phyloP scores from a whole-genome alignment of 2,329 filamentous ascomycete genomes.

The Raffaelea arxii region DNA sequence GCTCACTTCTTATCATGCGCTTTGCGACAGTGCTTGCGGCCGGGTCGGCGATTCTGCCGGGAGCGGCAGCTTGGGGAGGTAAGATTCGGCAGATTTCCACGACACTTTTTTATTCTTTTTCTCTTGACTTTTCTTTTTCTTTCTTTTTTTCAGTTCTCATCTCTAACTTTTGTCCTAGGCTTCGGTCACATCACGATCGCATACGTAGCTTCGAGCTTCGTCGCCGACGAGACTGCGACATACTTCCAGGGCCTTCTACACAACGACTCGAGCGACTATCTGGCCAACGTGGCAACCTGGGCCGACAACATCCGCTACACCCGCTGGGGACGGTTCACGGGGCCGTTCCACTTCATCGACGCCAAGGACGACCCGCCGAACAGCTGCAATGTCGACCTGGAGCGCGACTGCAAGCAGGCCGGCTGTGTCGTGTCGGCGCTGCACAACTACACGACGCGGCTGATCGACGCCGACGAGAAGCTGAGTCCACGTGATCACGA shows the following conservation, averaged over 20 bases:
- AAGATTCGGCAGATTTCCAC: too few relatives aligned
- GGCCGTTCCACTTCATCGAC: slow-evolving; percentile 60
- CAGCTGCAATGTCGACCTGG: slow-evolving; percentile 46
- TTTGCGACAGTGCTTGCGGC: slow-evolving; percentile 15
- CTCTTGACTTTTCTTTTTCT: too few relatives aligned
- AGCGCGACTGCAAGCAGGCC: slow-evolving; percentile 50
- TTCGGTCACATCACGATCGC: slow-evolving; percentile 58
- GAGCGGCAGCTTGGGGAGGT: slow-evolving; percentile 32
- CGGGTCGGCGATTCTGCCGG: slow-evolving; percentile 22
- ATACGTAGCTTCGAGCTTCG: slow-evolving; percentile 52
- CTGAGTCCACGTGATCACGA: slow-evolving; percentile 36
- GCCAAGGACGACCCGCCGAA: slow-evolving; percentile 52
- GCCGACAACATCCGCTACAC: slow-evolving; percentile 58
- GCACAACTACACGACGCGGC: slow-evolving; percentile 49
- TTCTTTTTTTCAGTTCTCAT: not conserved
- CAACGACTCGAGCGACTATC: slow-evolving; percentile 45
- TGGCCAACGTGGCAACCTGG: slow-evolving; percentile 57
- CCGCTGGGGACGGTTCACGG: slow-evolving; percentile 50
- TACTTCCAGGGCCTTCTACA: slow-evolving; percentile 49
- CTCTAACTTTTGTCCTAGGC: slow-evolving; percentile 24
- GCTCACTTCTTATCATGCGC: slow-evolving; percentile 8
- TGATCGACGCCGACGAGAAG: slow-evolving; percentile 29
- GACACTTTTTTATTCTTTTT: not conserved
- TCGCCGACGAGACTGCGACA: slow-evolving; percentile 42
- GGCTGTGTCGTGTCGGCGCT: slow-evolving; percentile 55